Conservation (phyloP, 129 eudicot species). For the Logfia minima region DNA sequence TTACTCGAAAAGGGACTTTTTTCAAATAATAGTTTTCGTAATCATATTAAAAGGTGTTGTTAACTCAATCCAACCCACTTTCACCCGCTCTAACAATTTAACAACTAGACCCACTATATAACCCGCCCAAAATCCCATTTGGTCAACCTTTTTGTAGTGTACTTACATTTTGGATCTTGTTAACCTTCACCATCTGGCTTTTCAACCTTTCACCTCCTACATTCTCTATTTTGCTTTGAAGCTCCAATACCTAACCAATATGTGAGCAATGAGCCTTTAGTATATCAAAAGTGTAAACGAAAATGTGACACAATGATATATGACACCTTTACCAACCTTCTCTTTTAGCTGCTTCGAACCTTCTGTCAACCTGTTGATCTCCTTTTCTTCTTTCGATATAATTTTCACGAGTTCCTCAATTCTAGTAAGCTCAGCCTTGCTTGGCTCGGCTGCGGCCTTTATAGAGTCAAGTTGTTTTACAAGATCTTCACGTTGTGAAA, state of each 20-base stretch:
- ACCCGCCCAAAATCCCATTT: no score
- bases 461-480: constrained; percentile 73
- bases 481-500: constrained; percentile 59
- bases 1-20: not conserved
- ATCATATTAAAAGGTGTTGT: not conserved
- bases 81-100: not conserved
- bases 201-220: constrained; percentile 90
- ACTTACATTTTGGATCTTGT: constrained; percentile 49
- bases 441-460: constrained; percentile 71
- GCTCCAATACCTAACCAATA: constrained; percentile 62
- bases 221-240: constrained; percentile 87
- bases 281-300: not conserved
- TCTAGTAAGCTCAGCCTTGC: constrained; percentile 57
- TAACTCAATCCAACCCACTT: not conserved
- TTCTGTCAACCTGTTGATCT: constrained; percentile 60
- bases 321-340: constrained; percentile 47
- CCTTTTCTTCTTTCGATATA: constrained; percentile 67
- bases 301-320: not conserved
- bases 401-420: constrained; percentile 49
- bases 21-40: not conserved
- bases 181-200: constrained; percentile 69
- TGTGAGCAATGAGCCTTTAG: not conserved
- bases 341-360: constrained; percentile 74
- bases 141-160: not conserved
- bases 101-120: not conserved